Evolutionary conservation across 176 grass and related monocot genomes (phyloP), one percentile per base, ranked within the genome.

Genomic region (Microstegium vimineum): DNA sequence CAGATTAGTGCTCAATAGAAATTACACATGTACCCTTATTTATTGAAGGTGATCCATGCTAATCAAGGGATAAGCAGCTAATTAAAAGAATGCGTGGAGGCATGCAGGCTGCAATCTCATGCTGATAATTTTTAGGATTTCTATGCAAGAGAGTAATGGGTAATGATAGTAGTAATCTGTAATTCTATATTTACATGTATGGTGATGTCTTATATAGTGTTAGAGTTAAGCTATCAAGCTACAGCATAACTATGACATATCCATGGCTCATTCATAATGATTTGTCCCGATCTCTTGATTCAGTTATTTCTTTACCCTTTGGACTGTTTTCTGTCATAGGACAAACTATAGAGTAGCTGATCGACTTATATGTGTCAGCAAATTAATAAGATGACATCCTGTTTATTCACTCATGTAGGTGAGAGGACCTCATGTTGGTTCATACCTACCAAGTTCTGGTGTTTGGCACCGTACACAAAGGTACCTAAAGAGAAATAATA

Each of bases 341-440:
- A 3, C 6, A 4, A 75, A 18, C 71, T 49, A 30, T 35, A 45
- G 18, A 49, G 47, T 47, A 74, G 52, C 30, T 9, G 26, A 34
- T 67, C 17, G 72, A 43, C 68, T 80, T 75, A 28, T 81, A 18
- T 73, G 61, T 25, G 37, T 6, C 10, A 67, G 35, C 38, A 87
- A 82, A 80, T 79, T 90, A 56, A 66, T 76, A 23, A 63, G 23
- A 47, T 71, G 34, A 8, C 18, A 27, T 57, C 59, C 18, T 25
- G 20, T 3, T 85, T 77, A 82, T 86, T 86, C 65, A 95, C 61
- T 85, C 37, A 62, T 87, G 16, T 73, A 98, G 95, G 90, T 95
- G 81, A 91, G 92, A 86, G 95, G 95, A 61, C 93, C 92, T 81
- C 95, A 98, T 91, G 95, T 98, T 82, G 92, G 92, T 90, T 98